Conservation (phyloP, 164 flowering plant genomes). For the Chimonanthus salicifolius region DNA sequence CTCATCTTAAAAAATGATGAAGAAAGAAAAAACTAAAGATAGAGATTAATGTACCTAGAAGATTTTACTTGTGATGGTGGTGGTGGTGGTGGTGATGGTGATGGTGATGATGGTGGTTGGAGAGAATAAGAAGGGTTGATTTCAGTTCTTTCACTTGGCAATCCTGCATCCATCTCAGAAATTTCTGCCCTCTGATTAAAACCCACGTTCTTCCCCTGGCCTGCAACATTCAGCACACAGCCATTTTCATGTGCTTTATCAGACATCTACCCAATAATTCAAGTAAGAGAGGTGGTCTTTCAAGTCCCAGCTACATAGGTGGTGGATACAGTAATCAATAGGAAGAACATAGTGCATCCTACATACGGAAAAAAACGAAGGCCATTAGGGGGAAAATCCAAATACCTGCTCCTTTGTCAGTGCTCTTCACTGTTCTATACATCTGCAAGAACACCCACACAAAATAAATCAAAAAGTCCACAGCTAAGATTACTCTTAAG, state of each 20-base stretch:
- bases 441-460: slow-evolving; percentile 43
- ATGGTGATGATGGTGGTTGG: slow-evolving; percentile 14
- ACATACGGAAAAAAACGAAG: slow-evolving; percentile 8
- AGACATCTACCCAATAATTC: slow-evolving; percentile 38
- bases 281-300: slow-evolving; percentile 15
- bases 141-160: slow-evolving; percentile 24
- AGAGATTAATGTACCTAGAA: slow-evolving; percentile 28
- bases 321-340: slow-evolving; percentile 7
- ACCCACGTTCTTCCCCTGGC: slow-evolving; percentile 40
- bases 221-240: slow-evolving; percentile 38
- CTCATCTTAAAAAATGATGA: too few relatives aligned
- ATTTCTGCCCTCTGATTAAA: slow-evolving; percentile 30
- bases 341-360: neutral
- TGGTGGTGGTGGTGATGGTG: slow-evolving; percentile 13
- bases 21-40: too few relatives aligned
- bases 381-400: slow-evolving; percentile 19
- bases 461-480: slow-evolving; percentile 12
- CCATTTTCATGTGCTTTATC: slow-evolving; percentile 31
- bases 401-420: slow-evolving; percentile 78
- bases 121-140: slow-evolving; percentile 16
- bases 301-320: slow-evolving; percentile 12
- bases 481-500: slow-evolving; percentile 26
- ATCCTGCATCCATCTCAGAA: slow-evolving; percentile 27
- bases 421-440: slow-evolving; percentile 77
- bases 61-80: slow-evolving; percentile 17